Evolutionary conservation across 1,284 basidiomycete species (phyloP).

Genomic region (Leccinum proximum): DNA sequence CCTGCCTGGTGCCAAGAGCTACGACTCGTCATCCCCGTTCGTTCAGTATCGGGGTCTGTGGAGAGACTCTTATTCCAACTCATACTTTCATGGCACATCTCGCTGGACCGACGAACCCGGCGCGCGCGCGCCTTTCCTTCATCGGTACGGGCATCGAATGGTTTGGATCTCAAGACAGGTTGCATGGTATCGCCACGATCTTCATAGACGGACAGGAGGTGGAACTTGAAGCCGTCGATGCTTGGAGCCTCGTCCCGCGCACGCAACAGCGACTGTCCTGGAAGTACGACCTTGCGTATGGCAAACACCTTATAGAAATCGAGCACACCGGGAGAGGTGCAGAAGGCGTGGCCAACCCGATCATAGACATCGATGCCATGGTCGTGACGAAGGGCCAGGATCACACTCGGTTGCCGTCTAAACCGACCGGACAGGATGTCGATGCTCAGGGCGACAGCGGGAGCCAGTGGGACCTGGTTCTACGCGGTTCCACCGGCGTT

Average conservation of each 20-base stretch:
- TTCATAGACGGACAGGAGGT: constrained; percentile 53
- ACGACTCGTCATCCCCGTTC: constrained; percentile 63
- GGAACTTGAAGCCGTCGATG: constrained; percentile 38
- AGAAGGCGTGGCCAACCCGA: constrained; percentile 32
- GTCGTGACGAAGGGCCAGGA: constrained; percentile 50
- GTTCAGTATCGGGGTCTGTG: constrained; percentile 60
- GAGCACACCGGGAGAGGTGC: constrained; percentile 48
- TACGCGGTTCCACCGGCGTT: not conserved
- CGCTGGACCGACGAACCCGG: constrained; percentile 45
- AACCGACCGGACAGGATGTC: constrained; percentile 1
- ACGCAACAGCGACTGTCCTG: constrained; percentile 67
- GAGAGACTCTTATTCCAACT: constrained; percentile 47
- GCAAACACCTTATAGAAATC: constrained; percentile 61
- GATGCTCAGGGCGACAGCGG: constrained; percentile 2
- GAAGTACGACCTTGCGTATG: constrained; percentile 48
- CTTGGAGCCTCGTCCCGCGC: constrained; percentile 38
- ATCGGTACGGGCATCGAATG: constrained; percentile 71
- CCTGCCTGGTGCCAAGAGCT: constrained; percentile 65
- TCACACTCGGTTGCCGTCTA: constrained; percentile 1
- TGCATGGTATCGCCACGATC: constrained; percentile 54
- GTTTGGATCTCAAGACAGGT: constrained; percentile 59
- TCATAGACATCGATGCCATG: constrained; percentile 62
- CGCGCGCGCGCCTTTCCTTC: constrained; percentile 59
- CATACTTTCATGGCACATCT: constrained; percentile 49
- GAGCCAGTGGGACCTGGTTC: constrained; percentile 44